Percentiles rank a stretch among this genome's conserved stretches.
Evolutionary conservation across 148 eudicot genomes (phyloP).

Genomic region (Selenicereus undatus): DNA sequence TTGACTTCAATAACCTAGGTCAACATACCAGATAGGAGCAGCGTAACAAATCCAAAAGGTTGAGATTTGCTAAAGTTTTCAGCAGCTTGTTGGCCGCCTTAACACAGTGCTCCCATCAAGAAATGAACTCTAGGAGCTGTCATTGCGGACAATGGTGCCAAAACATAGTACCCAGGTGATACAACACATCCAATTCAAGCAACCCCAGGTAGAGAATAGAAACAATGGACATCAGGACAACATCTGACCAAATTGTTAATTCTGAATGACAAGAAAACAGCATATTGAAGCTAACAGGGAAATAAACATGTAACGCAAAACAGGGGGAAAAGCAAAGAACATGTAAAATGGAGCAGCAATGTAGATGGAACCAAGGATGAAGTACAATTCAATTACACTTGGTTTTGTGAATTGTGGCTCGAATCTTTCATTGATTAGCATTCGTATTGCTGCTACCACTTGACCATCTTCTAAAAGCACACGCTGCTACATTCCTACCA

Average conservation of each 20-base stretch:
- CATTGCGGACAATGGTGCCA: background rate
- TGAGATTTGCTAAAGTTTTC: background rate
- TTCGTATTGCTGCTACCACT: slow-evolving; percentile 36
- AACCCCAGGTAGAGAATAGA: background rate
- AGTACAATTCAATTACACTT: slow-evolving; percentile 18
- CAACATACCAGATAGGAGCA: background rate
- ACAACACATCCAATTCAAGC: slow-evolving; percentile 12
- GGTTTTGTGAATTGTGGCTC: slow-evolving; percentile 11
- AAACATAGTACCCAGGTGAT: slow-evolving; percentile 17
- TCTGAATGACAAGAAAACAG: slow-evolving; percentile 9
- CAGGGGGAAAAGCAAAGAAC: slow-evolving; percentile 3
- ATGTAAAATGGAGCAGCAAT: slow-evolving; percentile 2
- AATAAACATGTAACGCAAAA: slow-evolving; percentile 14
- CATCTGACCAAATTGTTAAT: slow-evolving; percentile 15
- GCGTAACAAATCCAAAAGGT: background rate
- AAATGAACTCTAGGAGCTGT: background rate
- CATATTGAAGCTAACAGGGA: slow-evolving; percentile 11
- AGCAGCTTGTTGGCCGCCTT: background rate
- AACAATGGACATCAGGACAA: slow-evolving; percentile 13
- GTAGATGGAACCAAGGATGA: slow-evolving; percentile 2
- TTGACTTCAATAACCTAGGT: background rate
- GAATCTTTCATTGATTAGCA: slow-evolving; percentile 26
- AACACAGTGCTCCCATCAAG: background rate
- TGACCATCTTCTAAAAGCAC: slow-evolving; percentile 56
- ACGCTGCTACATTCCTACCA: slow-evolving; percentile 45